Evolutionary conservation across 2,329 filamentous ascomycete genomes (phyloP).

Genomic region (Paraphoma sp.): DNA sequence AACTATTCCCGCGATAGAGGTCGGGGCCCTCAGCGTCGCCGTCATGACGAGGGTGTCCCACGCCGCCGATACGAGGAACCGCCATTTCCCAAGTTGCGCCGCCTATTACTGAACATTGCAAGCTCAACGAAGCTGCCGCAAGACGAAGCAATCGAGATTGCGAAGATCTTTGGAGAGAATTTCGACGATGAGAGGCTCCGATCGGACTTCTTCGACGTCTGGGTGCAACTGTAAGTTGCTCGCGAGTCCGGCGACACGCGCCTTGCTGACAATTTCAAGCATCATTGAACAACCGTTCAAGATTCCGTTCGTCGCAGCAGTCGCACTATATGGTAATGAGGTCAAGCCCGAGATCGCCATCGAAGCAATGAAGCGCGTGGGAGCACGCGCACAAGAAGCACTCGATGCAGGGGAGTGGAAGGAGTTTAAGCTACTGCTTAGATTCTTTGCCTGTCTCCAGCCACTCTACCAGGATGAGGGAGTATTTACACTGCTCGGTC

Average conservation of each 20-base stretch:
- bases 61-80: slow-evolving; percentile 46
- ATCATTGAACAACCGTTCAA: slow-evolving; percentile 93
- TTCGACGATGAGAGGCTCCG: slow-evolving; percentile 78
- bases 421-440: slow-evolving; percentile 86
- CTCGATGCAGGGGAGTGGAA: slow-evolving; percentile 82
- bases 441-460: slow-evolving; percentile 88
- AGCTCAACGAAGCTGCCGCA: slow-evolving; percentile 46
- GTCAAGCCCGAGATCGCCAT: slow-evolving; percentile 76
- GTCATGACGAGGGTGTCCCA: slow-evolving; percentile 32
- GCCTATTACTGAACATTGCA: slow-evolving; percentile 46
- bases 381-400: slow-evolving; percentile 68
- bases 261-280: slow-evolving; percentile 45
- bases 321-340: slow-evolving; percentile 80
- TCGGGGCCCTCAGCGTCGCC: slow-evolving; percentile 40
- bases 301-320: slow-evolving; percentile 90
- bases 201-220: slow-evolving; percentile 73
- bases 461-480: slow-evolving; percentile 82
- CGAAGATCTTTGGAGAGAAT: slow-evolving; percentile 77
- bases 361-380: slow-evolving; percentile 71
- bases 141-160: slow-evolving; percentile 47
- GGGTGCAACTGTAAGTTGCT: slow-evolving; percentile 70
- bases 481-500: slow-evolving; percentile 82
- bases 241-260: not conserved
- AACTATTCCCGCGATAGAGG: slow-evolving; percentile 34
- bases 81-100: slow-evolving; percentile 41